phyloP scores from a whole-genome alignment of 2,329 filamentous ascomycete genomes.

The Huntiella abstrusa region DNA sequence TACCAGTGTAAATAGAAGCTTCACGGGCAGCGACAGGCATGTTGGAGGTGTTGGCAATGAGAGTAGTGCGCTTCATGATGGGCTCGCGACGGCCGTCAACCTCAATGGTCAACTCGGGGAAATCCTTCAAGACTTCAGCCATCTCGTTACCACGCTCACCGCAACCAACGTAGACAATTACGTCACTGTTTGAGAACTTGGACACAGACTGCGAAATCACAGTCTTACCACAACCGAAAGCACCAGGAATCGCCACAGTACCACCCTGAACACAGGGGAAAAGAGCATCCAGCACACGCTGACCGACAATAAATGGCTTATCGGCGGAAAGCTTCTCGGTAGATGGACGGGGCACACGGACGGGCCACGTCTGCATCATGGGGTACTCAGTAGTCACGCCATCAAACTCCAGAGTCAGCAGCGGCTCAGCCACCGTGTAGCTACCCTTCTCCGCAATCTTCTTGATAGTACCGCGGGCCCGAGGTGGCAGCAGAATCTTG shows the following conservation, averaged over 20 bases:
- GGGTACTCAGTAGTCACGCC: constrained; percentile 83
- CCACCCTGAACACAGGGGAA: constrained; percentile 95
- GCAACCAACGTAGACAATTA: constrained; percentile 88
- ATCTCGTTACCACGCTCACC: constrained; percentile 97
- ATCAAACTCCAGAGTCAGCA: constrained; percentile 92
- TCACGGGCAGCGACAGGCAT: constrained; percentile 98
- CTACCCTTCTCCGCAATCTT: constrained; percentile 74
- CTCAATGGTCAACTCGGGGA: constrained; percentile 91
- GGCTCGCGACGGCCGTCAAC: constrained; percentile 88
- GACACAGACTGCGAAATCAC: constrained; percentile 97
- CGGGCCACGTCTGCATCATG: constrained; percentile 99
- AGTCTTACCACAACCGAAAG: constrained; percentile 97
- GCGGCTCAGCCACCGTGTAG: constrained; percentile 86
- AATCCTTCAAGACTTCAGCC: constrained; percentile 99
- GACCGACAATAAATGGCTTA: constrained; percentile 85
- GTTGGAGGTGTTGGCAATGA: constrained; percentile 98
- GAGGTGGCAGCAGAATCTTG: constrained; percentile 79
- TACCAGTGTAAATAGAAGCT: constrained; percentile 94
- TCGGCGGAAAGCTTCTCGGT: constrained; percentile 83
- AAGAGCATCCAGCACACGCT: constrained; percentile 86
- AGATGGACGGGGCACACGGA: constrained; percentile 81
- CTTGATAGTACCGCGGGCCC: constrained; percentile 81
- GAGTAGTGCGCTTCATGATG: constrained; percentile 98
- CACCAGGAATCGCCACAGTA: constrained; percentile 92
- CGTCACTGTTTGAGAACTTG: constrained; percentile 98